Conservation (phyloP, 2,329 filamentous ascomycete genomes). For the Rhynchosporium graminicola region DNA sequence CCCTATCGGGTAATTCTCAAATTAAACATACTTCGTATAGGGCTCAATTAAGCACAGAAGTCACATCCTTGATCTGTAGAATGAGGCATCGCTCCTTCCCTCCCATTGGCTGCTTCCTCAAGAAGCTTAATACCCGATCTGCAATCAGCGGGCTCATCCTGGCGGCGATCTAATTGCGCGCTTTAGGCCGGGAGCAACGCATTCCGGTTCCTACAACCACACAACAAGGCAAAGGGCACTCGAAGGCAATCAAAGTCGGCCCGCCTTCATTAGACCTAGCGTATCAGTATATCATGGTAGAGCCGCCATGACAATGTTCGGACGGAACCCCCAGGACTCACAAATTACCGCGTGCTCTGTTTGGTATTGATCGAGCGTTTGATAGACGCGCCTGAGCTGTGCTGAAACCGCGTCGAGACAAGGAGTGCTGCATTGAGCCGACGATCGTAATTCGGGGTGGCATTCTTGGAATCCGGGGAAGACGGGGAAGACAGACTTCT, state of each 20-base stretch:
- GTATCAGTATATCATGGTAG: constrained; percentile 2
- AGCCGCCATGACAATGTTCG: neutral
- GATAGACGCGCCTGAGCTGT: constrained; percentile 8
- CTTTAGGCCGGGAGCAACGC: constrained; percentile 2
- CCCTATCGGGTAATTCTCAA: too few species aligned
- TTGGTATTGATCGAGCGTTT: constrained; percentile 7
- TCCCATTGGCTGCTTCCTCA: neutral
- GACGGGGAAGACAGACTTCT: neutral
- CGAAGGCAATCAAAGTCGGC: neutral
- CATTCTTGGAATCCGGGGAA: neutral
- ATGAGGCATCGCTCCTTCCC: neutral
- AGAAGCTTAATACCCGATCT: constrained; percentile 16
- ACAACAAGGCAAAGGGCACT: neutral
- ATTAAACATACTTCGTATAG: too few species aligned
- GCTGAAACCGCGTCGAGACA: constrained; percentile 15
- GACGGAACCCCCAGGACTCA: neutral
- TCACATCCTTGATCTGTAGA: too few species aligned
- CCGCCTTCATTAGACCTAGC: neutral
- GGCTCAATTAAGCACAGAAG: too few species aligned
- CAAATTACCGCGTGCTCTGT: neutral
- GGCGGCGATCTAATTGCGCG: constrained; percentile 6
- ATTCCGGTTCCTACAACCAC: neutral
- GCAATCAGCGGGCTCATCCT: neutral
- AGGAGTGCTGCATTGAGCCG: constrained; percentile 14
- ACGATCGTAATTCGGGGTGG: constrained; percentile 10